A percentile compares a stretch with the other conserved stretches of the same genome.
phyloP scores from a whole-genome alignment of 2,329 filamentous ascomycete genomes.

The Macroventuria anomochaeta region DNA sequence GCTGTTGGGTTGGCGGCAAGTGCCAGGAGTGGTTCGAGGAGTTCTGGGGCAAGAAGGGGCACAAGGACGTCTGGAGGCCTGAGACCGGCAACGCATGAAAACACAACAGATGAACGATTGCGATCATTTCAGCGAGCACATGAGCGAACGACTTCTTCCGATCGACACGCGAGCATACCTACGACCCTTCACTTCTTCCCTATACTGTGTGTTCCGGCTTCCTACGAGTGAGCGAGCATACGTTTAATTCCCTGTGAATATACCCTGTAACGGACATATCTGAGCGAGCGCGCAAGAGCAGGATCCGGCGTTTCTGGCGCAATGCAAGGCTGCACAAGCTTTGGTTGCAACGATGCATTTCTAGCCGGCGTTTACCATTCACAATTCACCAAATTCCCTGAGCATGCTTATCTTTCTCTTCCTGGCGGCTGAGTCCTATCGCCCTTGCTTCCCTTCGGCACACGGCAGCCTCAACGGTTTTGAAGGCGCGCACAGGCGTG shows the following conservation, averaged over 20 bases:
- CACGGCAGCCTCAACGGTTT: constrained; percentile 2
- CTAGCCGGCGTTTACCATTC: constrained; percentile 7
- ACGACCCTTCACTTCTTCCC: constrained; percentile 6
- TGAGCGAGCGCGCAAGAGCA: constrained; percentile 10
- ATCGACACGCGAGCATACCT: constrained; percentile 10
- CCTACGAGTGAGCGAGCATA: neutral
- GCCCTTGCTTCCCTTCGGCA: constrained; percentile 4
- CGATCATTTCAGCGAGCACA: neutral
- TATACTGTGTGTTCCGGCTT: neutral
- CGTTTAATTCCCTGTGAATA: constrained; percentile 4
- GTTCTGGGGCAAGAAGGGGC: constrained; percentile 44
- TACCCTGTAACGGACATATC: constrained; percentile 1
- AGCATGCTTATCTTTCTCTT: neutral
- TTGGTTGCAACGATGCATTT: constrained; percentile 1
- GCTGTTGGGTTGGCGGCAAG: constrained; percentile 48
- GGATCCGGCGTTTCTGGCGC: constrained; percentile 7
- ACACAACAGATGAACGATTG: neutral
- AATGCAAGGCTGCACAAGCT: neutral
- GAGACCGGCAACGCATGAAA: neutral
- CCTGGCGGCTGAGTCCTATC: neutral
- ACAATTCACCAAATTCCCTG: neutral
- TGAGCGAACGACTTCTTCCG: constrained; percentile 9
- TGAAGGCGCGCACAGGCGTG: neutral
- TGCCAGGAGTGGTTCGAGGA: constrained; percentile 47
- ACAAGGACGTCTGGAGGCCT: constrained; percentile 33